Base-by-base conservation (phyloP, 257 asterid species). In the Nicotiana paniculata region DNA sequence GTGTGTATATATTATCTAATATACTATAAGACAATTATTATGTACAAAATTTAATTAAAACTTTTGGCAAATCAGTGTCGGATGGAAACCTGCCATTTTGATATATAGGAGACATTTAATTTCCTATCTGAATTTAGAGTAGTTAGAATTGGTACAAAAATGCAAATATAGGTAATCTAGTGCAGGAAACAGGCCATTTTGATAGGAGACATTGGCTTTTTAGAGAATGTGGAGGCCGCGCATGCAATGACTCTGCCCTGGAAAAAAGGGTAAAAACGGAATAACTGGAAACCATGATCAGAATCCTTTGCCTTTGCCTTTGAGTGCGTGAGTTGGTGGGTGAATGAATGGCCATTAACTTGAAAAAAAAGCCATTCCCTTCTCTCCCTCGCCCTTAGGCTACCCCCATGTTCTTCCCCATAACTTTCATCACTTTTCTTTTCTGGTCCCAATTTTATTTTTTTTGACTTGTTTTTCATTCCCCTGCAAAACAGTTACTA, bases 201-300 rank as follows among this genome's bases (percentile, higher is more conserved):
- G 59, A 63, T 32, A 80, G 33, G 9, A 69, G 74, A 83, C 4
- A 83, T 59, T 84, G 51, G 57, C 80, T 43, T 74, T 64, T 18
- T 74, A 48, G 64, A 68, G 83, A 79, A 69, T 79, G 81, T 83
- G 64, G 82, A 80, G 37, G 58, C 72, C 32, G 84, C 69, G 81
- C 81, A 46, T 69, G 82, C 68, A n/a, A 18, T 57, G 58, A 48
- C 37, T 70, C 66, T 28, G 67, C 55, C 54, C 69, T 10, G 3
- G 4, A 2, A 1, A 0, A 78, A 78, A 77, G 12, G 3, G 55
- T 77, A 46, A 48, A 72, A 74, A 74, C 79, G 12, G 77, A 11
- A 69, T 18, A 70, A 70, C 58, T n/a, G 43, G 57, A 69, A 39
- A 30, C 33, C 33, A 30, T 30, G 33, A 30, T 30, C 33, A 30